phyloP scores from a whole-genome alignment of 352 stramenopile genomes.

The Globisporangium spinosum region DNA sequence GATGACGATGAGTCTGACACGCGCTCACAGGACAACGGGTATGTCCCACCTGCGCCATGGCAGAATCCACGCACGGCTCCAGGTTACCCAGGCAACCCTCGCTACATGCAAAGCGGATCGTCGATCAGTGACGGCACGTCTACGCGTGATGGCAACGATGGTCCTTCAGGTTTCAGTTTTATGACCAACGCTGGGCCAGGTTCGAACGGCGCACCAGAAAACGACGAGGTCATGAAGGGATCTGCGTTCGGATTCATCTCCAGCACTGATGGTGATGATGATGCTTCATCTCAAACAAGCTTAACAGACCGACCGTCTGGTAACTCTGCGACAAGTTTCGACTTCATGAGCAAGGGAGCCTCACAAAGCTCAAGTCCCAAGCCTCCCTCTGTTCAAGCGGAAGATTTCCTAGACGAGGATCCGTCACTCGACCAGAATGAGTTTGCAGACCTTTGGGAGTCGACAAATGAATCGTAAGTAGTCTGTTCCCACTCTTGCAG shows the following conservation, averaged over 20 bases:
- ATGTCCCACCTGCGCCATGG: slow-evolving; percentile 33
- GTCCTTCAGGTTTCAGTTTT: slow-evolving; percentile 49
- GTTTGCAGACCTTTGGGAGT: slow-evolving; percentile 78
- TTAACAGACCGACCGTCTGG: slow-evolving; percentile 43
- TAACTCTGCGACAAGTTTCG: slow-evolving; percentile 32
- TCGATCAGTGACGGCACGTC: slow-evolving; percentile 26
- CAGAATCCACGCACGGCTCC: slow-evolving; percentile 20
- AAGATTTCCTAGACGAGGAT: slow-evolving; percentile 62
- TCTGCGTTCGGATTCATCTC: slow-evolving; percentile 85
- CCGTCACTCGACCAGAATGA: slow-evolving; percentile 42
- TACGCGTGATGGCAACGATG: slow-evolving; percentile 16
- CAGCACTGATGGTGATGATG: slow-evolving; percentile 34
- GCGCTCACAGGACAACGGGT: slow-evolving; percentile 48
- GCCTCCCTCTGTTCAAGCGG: slow-evolving; percentile 31
- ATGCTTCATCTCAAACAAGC: slow-evolving; percentile 41
- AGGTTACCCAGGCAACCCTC: slow-evolving; percentile 28
- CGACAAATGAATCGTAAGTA: slow-evolving; percentile 67
- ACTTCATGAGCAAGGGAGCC: slow-evolving; percentile 33
- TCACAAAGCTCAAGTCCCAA: slow-evolving; percentile 18
- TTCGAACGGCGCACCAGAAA: slow-evolving; percentile 9
- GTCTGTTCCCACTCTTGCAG: slow-evolving; percentile 9
- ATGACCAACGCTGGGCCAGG: slow-evolving; percentile 22
- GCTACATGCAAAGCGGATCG: slow-evolving; percentile 23
- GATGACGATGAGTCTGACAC: slow-evolving; percentile 52
- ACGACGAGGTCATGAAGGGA: slow-evolving; percentile 13